phyloP scores from a whole-genome alignment of 2,329 filamentous ascomycete species.

The Cladosporium cucumerinum region DNA sequence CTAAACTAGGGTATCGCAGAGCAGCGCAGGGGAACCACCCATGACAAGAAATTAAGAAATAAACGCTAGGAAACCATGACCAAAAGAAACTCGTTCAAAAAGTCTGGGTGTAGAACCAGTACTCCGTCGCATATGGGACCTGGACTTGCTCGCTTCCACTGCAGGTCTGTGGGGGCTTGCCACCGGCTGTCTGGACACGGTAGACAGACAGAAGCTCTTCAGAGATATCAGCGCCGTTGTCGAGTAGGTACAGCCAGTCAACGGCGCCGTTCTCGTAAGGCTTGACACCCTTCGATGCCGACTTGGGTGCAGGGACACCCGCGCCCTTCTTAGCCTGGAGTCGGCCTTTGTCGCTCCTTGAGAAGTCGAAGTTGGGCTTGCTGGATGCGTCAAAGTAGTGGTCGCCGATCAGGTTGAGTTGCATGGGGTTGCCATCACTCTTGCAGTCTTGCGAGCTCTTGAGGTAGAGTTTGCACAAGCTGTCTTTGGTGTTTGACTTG shows the following conservation, averaged over 20 bases:
- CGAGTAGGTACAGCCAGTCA: constrained; percentile 46
- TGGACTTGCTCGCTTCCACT: constrained; percentile 31
- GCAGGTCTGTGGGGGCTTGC: constrained; percentile 40
- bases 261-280: constrained; percentile 39
- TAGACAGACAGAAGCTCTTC: constrained; percentile 46
- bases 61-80: constrained; percentile 2
- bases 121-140: constrained; percentile 46
- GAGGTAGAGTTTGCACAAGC: constrained; percentile 19
- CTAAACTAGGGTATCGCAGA: constrained; percentile 10
- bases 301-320: constrained; percentile 50
- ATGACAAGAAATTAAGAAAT: background rate
- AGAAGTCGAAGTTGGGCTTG: constrained; percentile 58
- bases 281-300: constrained; percentile 37
- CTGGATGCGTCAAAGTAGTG: constrained; percentile 59
- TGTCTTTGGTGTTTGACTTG: constrained; percentile 22
- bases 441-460: constrained; percentile 16
- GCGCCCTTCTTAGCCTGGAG: constrained; percentile 50
- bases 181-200: constrained; percentile 48
- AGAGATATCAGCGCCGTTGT: constrained; percentile 36
- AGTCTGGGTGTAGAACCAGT: constrained; percentile 44
- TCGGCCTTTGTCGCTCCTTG: constrained; percentile 9
- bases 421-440: constrained; percentile 15
- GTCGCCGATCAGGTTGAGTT: constrained; percentile 49
- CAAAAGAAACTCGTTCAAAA: constrained; percentile 1
- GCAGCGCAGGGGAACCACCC: constrained; percentile 1